Conservation (phyloP, 768 basidiomycete species). For the Leccinum barrowsii region DNA sequence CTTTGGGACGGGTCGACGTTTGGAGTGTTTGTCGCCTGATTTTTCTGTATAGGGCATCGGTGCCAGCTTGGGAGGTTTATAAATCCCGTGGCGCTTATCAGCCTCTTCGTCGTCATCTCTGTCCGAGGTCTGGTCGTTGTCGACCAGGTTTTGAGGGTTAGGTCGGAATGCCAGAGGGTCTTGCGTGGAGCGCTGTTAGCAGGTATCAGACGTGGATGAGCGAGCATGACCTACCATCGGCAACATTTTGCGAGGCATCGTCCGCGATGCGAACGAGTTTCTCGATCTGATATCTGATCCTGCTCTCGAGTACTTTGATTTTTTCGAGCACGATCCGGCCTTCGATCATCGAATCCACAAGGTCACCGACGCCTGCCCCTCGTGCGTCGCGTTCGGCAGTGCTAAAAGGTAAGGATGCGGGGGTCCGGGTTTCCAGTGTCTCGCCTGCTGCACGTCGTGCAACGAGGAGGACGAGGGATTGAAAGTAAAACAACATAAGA, state of each 20-base stretch:
- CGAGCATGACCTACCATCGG: slow-evolving; percentile 51
- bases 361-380: slow-evolving; percentile 63
- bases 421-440: slow-evolving; percentile 48
- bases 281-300: slow-evolving; percentile 94
- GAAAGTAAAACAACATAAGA: slow-evolving; percentile 78
- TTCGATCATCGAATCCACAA: slow-evolving; percentile 78
- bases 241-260: slow-evolving; percentile 44
- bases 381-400: slow-evolving; percentile 46
- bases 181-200: slow-evolving; percentile 28
- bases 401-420: slow-evolving; percentile 52
- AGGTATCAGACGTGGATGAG: background rate
- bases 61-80: slow-evolving; percentile 84
- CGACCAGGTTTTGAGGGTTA: slow-evolving; percentile 73
- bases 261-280: slow-evolving; percentile 81
- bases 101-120: slow-evolving; percentile 20
- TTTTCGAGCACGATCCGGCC: slow-evolving; percentile 86
- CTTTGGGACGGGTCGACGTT: slow-evolving; percentile 56
- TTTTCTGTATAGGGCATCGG: slow-evolving; percentile 80
- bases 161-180: slow-evolving; percentile 92
- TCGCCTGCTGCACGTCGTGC: slow-evolving; percentile 70
- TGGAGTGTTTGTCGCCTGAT: slow-evolving; percentile 42
- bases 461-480: slow-evolving; percentile 71
- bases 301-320: slow-evolving; percentile 74
- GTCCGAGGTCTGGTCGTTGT: slow-evolving; percentile 33
- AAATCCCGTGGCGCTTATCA: slow-evolving; percentile 48